A percentile compares a stretch with the other conserved stretches of the same genome.
Conservation (phyloP, 2,329 filamentous ascomycete species). For the Fusarium tjaetaba region DNA sequence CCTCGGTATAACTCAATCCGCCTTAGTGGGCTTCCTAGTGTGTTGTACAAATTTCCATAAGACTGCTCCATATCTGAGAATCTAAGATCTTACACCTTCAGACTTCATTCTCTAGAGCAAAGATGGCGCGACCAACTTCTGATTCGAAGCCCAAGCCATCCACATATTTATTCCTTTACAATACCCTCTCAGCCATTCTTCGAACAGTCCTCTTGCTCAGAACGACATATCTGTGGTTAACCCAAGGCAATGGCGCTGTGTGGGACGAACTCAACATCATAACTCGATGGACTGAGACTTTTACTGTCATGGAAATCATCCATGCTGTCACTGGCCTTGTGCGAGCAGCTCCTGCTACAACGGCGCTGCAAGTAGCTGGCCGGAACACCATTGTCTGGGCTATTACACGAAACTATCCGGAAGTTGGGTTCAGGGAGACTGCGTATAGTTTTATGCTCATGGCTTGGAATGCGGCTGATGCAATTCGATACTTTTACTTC, state of each 20-base stretch:
- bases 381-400: conserved; percentile 40
- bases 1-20: conserved; percentile 14
- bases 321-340: conserved; percentile 28
- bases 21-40: not conserved
- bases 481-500: conserved; percentile 33
- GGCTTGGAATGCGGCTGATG: conserved; percentile 36
- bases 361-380: conserved; percentile 33
- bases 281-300: conserved; percentile 34
- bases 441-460: conserved; percentile 34
- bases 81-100: not conserved
- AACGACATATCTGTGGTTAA: conserved; percentile 19
- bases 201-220: conserved; percentile 11
- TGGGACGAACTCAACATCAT: conserved; percentile 26
- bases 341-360: conserved; percentile 29
- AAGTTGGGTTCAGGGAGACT: conserved; percentile 18
- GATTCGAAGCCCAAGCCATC: not conserved
- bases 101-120: not conserved
- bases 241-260: conserved; percentile 17
- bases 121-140: conserved; percentile 1
- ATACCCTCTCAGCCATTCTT: conserved; percentile 15
- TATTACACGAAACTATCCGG: conserved; percentile 36
- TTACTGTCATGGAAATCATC: conserved; percentile 23
- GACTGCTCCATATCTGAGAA: not conserved
- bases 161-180: conserved; percentile 27
- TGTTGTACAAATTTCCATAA: not conserved